phyloP scores from a whole-genome alignment of 495 filamentous ascomycete species.

The Xylaria cubensis region DNA sequence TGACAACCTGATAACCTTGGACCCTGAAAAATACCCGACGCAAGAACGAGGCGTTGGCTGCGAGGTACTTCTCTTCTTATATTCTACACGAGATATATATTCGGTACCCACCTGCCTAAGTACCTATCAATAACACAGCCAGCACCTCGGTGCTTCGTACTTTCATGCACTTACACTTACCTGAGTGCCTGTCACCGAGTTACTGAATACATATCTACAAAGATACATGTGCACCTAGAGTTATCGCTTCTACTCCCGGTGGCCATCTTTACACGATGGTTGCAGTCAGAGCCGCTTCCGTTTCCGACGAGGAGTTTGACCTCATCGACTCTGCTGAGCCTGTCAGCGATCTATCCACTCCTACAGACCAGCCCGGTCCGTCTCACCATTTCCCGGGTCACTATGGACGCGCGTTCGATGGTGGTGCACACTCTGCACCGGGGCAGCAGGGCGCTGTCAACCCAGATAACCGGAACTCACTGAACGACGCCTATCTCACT shows the following conservation, averaged over 20 bases:
- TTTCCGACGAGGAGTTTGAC: slow-evolving; percentile 25
- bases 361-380: neutral
- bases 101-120: neutral
- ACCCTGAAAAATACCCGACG: neutral
- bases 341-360: slow-evolving; percentile 18
- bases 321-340: slow-evolving; percentile 17
- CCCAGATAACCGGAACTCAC: neutral
- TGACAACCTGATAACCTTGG: neutral
- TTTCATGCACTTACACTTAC: neutral
- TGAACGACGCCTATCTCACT: neutral
- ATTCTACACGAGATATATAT: too few species aligned
- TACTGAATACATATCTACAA: neutral
- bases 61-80: neutral
- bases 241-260: neutral
- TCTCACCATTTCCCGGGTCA: neutral
- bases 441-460: neutral
- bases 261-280: neutral
- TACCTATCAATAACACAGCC: neutral
- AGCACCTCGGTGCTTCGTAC: neutral
- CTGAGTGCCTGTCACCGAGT: neutral
- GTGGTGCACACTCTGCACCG: neutral
- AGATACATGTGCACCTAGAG: neutral
- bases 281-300: neutral
- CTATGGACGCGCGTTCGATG: slow-evolving; percentile 13
- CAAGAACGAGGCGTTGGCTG: neutral